phyloP scores from a whole-genome alignment of 768 basidiomycete species.

The Lentinula sp. region DNA sequence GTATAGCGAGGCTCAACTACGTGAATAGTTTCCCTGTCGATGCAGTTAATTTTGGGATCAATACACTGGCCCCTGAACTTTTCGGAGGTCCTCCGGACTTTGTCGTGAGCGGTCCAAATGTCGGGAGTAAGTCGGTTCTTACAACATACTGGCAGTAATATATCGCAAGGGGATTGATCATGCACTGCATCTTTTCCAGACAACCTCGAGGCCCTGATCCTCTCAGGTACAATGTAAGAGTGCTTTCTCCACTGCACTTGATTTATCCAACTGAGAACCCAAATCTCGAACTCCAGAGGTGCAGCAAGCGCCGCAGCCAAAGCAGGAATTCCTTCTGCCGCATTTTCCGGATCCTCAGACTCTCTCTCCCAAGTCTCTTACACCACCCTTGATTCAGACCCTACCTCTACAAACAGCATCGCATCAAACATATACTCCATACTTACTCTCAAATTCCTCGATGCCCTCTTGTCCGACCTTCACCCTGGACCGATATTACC shows the following conservation, averaged over 20 bases:
- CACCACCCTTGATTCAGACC: constrained; percentile 36
- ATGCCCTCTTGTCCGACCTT: constrained; percentile 19
- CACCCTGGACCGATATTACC: constrained; percentile 31
- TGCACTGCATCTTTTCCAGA: constrained; percentile 9
- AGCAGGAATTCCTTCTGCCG: constrained; percentile 43
- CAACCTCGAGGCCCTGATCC: constrained; percentile 8
- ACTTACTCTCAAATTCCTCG: constrained; percentile 33
- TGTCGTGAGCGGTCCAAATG: constrained; percentile 40
- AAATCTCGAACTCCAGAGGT: constrained; percentile 24
- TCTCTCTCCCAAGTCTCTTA: constrained; percentile 39
- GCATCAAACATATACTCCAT: constrained; percentile 37
- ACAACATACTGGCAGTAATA: neutral
- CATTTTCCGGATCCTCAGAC: constrained; percentile 32
- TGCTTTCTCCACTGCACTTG: neutral
- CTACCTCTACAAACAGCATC: constrained; percentile 24
- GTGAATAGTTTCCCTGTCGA: constrained; percentile 32
- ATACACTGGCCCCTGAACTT: constrained; percentile 36
- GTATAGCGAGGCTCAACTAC: constrained; percentile 25
- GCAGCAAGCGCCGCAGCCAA: constrained; percentile 43
- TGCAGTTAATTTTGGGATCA: constrained; percentile 32
- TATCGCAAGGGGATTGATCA: too few species aligned
- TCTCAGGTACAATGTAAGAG: constrained; percentile 1
- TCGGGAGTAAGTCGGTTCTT: constrained; percentile 27
- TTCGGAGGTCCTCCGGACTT: constrained; percentile 34
- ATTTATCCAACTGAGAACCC: too few species aligned